These are phyloP conservation scores for Aspergillus incahuasiensis DNA, from an alignment of 495 filamentous ascomycete species.

Conservation along the genomic window DNA sequence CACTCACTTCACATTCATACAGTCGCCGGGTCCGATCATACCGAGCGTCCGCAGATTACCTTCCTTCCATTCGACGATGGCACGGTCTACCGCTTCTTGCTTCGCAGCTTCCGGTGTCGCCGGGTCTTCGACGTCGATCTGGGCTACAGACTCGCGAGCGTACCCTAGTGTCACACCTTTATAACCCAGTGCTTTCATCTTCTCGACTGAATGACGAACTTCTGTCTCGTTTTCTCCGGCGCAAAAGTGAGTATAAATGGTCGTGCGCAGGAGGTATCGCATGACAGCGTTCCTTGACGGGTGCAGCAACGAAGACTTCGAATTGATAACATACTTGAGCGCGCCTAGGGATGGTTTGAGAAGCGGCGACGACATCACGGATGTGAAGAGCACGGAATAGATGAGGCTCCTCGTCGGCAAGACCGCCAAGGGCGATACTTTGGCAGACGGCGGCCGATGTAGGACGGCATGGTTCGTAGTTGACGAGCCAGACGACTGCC, in stretches of 20 bases:
- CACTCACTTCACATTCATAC: slow-evolving; percentile 66
- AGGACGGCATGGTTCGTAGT: slow-evolving; percentile 12
- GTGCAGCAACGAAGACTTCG: slow-evolving; percentile 50
- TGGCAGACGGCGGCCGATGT: neutral
- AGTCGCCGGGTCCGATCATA: slow-evolving; percentile 63
- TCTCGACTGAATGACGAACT: slow-evolving; percentile 53
- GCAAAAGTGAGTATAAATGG: slow-evolving; percentile 84
- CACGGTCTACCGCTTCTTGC: slow-evolving; percentile 25
- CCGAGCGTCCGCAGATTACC: slow-evolving; percentile 66
- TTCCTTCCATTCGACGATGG: slow-evolving; percentile 54
- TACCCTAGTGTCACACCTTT: slow-evolving; percentile 75
- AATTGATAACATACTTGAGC: slow-evolving; percentile 60
- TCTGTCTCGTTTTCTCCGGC: slow-evolving; percentile 64
- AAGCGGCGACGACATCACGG: slow-evolving; percentile 70
- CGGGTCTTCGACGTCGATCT: slow-evolving; percentile 32
- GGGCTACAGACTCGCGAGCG: slow-evolving; percentile 65
- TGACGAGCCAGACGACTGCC: slow-evolving; percentile 5
- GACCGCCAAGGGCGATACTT: slow-evolving; percentile 51
- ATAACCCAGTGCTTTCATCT: slow-evolving; percentile 63
- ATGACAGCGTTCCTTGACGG: slow-evolving; percentile 55
- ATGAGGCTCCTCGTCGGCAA: slow-evolving; percentile 65
- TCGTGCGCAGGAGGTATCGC: slow-evolving; percentile 59
- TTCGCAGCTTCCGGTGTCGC: slow-evolving; percentile 21
- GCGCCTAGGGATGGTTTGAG: slow-evolving; percentile 57
- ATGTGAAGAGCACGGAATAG: slow-evolving; percentile 67